A percentile compares a stretch with the other conserved stretches of the same genome.
phyloP scores from a whole-genome alignment of 108 stramenopile genomes.

The Craspedostauros australis region DNA sequence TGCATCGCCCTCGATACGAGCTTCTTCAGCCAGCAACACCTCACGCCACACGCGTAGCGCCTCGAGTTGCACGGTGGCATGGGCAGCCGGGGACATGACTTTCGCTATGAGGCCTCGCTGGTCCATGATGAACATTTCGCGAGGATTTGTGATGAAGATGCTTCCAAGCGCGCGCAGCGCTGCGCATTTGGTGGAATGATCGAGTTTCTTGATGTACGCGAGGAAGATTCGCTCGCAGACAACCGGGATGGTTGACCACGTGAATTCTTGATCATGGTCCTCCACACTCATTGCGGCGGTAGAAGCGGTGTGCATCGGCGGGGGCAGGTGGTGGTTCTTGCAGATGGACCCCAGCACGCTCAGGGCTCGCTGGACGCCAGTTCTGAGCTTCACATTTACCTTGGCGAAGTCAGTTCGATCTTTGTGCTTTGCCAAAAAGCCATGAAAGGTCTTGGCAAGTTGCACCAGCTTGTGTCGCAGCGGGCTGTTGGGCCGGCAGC shows the following conservation, averaged over 20 bases:
- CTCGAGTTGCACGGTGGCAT: conserved; percentile 53
- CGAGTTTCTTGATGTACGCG: conserved; percentile 47
- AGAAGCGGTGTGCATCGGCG: no score
- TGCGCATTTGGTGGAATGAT: conserved; percentile 57
- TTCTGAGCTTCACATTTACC: conserved; percentile 28
- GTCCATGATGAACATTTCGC: conserved; percentile 65
- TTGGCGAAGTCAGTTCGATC: conserved; percentile 29
- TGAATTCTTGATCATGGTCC: conserved; percentile 21
- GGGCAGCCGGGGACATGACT: conserved; percentile 46
- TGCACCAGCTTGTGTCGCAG: conserved; percentile 42
- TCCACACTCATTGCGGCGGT: conserved; percentile 7
- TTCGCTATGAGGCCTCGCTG: conserved; percentile 54
- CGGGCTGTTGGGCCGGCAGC: conserved; percentile 18
- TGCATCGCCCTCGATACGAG: conserved; percentile 72
- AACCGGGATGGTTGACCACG: conserved; percentile 28
- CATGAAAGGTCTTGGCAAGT: conserved; percentile 68
- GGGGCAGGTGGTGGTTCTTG: conserved; percentile 24
- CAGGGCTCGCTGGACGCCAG: conserved; percentile 57
- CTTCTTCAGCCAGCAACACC: conserved; percentile 70
- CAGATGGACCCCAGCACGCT: conserved; percentile 74
- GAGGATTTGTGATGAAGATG: conserved; percentile 72
- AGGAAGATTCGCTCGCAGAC: conserved; percentile 61
- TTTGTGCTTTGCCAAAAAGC: conserved; percentile 52
- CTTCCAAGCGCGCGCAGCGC: conserved; percentile 69
- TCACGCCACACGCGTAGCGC: conserved; percentile 71